Conservation (phyloP, 306 rosid genomes). For the Cucumis cinereus region DNA sequence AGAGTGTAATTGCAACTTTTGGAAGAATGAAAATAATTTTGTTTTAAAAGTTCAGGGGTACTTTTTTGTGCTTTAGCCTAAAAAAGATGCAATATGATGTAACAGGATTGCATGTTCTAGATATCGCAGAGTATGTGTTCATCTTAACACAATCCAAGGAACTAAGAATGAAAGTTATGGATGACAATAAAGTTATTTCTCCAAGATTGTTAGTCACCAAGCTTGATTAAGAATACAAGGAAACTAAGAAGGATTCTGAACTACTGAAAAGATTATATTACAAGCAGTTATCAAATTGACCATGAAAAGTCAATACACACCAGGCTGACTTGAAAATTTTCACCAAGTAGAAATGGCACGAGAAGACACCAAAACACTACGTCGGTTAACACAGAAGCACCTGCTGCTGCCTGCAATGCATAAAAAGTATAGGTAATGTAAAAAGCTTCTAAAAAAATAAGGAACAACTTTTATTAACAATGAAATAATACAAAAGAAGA, state of each 20-base stretch:
- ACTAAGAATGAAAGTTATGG: neutral
- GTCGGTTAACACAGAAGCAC: constrained; percentile 72
- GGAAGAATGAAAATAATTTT: no score
- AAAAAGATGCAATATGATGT: neutral
- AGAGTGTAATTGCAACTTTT: no score
- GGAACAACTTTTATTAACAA: neutral
- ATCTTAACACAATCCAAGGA: neutral
- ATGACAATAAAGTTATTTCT: neutral
- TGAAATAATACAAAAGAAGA: neutral
- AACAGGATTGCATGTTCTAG: neutral
- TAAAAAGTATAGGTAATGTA: constrained; percentile 12
- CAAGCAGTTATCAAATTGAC: neutral
- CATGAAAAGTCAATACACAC: constrained; percentile 20
- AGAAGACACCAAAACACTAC: constrained; percentile 75
- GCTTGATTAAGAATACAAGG: no score
- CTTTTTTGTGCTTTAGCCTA: no score
- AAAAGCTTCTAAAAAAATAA: neutral
- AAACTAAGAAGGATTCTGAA: neutral
- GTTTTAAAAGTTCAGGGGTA: no score
- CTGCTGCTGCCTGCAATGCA: constrained; percentile 60
- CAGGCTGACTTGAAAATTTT: constrained; percentile 46
- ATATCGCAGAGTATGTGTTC: neutral
- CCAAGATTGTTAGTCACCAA: neutral
- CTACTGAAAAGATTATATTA: neutral
- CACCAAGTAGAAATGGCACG: constrained; percentile 48